phyloP scores from a whole-genome alignment of 805 yeast species.

The Ogataea philodendri region DNA sequence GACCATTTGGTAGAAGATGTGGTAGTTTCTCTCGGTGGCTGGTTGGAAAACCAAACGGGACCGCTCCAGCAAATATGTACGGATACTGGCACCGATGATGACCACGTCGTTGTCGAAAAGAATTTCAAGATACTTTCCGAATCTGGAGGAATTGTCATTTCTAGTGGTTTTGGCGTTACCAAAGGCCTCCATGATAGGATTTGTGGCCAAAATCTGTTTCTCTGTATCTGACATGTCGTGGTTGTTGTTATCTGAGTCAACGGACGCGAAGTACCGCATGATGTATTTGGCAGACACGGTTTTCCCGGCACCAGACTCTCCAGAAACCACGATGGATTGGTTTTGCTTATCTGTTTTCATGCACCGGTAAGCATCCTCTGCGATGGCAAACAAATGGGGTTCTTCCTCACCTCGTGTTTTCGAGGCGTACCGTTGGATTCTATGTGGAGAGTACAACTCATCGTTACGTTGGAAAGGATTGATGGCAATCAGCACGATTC shows the following conservation, averaged over 20 bases:
- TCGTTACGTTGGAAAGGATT: slow-evolving; percentile 94
- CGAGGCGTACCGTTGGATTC: slow-evolving; percentile 93
- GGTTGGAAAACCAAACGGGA: slow-evolving; percentile 95
- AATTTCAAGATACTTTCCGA: slow-evolving; percentile 93
- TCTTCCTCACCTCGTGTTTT: slow-evolving; percentile 91
- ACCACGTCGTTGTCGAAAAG: slow-evolving; percentile 71
- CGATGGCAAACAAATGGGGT: slow-evolving; percentile 96
- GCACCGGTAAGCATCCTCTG: slow-evolving; percentile 94
- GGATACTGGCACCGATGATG: slow-evolving; percentile 90
- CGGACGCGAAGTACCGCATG: slow-evolving; percentile 96
- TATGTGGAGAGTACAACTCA: slow-evolving; percentile 84
- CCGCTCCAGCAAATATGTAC: slow-evolving; percentile 90
- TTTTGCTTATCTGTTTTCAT: slow-evolving; percentile 83
- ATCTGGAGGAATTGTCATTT: slow-evolving; percentile 96
- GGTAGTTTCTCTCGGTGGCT: slow-evolving; percentile 85
- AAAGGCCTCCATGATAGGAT: slow-evolving; percentile 96
- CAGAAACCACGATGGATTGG: slow-evolving; percentile 95
- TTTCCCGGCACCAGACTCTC: slow-evolving; percentile 99
- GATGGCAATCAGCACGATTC: slow-evolving; percentile 93
- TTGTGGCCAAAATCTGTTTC: slow-evolving; percentile 91
- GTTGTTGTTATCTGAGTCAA: slow-evolving; percentile 52
- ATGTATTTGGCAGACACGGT: slow-evolving; percentile 96
- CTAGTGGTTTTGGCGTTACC: slow-evolving; percentile 98
- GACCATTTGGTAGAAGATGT: slow-evolving; percentile 86
- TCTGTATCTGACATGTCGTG: slow-evolving; percentile 86